Base-by-base conservation (phyloP, 1,284 basidiomycete species). In the Taiwanofungus camphoratus region DNA sequence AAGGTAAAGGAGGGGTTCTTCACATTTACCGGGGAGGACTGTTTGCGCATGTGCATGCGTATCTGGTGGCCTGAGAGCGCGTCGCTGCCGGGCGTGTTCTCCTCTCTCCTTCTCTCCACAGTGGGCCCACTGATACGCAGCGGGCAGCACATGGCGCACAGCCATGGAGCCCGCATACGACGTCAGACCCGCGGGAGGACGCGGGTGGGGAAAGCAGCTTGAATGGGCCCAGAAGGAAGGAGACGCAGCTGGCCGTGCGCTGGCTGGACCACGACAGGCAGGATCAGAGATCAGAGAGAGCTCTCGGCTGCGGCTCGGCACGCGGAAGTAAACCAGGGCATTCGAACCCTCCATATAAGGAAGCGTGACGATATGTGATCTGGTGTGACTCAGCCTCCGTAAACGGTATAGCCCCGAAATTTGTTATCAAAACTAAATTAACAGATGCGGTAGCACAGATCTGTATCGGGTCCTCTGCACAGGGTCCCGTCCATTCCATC, bases 371-470 rank as follows among this genome's bases (percentile, higher is more conserved):
- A n/a, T n/a, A n/a, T n/a, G n/a, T n/a, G n/a, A n/a, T 27, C 8
- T 13, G 8, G 26, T 13, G 26, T 27, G 8, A 27, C 26, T 27
- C 26, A 27, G n/a, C n/a, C 26, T 7, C 26, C 26, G 13, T 8
- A 27, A 27, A 7, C 7, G 26, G 26, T 13, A 8, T 27, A 27
- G 26, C 36, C 13, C 24, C 21, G 27, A 41, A 33, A 42, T 35
- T 35, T 27, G 32, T 36, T 36, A 42, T 42, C 33, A 27, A 27
- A 33, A 39, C 22, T 42, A 42, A 33, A 20, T 41, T 11, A 41
- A 31, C n/a, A 6, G 32, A 40, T 20, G 22, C 30, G 18, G 11
- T 6, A 26, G 41, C 36, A 30, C 41, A 18, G 30, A 41, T 32
- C 39, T 5, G 30, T n/a, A 36, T 36, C 34, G 15, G 34, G 34